A percentile compares a stretch with the other conserved stretches of the same genome.
These are phyloP conservation scores for Coniferiporia weirii DNA, from an alignment of 1,284 basidiomycete species.

Conservation along the genomic window DNA sequence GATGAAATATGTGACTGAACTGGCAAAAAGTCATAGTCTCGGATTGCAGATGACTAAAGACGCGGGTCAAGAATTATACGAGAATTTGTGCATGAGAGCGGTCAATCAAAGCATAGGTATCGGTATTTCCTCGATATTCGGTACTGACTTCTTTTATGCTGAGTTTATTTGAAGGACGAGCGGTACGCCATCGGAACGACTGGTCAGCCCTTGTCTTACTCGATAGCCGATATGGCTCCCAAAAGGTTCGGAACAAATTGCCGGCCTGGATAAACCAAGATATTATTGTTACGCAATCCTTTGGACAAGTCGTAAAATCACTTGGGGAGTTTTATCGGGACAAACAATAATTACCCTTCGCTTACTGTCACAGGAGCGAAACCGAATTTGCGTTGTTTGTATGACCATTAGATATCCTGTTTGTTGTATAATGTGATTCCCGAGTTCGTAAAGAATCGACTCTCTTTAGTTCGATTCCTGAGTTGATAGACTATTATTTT, in stretches of 20 bases:
- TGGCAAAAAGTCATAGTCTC: constrained; percentile 28
- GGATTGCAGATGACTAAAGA: constrained; percentile 47
- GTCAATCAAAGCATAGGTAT: constrained; percentile 96
- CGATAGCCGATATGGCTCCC: constrained; percentile 70
- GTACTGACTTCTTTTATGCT: constrained; percentile 3
- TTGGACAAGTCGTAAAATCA: constrained; percentile 69
- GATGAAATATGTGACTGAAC: constrained; percentile 74
- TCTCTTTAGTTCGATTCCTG: too few species aligned
- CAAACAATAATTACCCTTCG: too few species aligned
- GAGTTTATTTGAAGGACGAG: constrained; percentile 55
- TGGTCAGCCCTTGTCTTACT: constrained; percentile 86
- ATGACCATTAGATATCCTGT: too few species aligned
- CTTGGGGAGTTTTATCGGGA: constrained; percentile 62
- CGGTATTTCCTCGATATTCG: constrained; percentile 24
- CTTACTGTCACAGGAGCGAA: too few species aligned
- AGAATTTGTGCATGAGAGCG: constrained; percentile 93
- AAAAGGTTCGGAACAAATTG: constrained; percentile 68
- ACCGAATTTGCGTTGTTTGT: too few species aligned
- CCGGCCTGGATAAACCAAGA: constrained; percentile 83
- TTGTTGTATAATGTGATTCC: too few species aligned
- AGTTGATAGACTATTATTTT: too few species aligned
- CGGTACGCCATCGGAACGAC: constrained; percentile 82
- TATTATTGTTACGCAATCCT: constrained; percentile 58
- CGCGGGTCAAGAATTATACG: constrained; percentile 81
- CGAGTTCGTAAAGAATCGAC: too few species aligned